phyloP scores from a whole-genome alignment of 1,284 basidiomycete species.

The Ustilago trichophora region DNA sequence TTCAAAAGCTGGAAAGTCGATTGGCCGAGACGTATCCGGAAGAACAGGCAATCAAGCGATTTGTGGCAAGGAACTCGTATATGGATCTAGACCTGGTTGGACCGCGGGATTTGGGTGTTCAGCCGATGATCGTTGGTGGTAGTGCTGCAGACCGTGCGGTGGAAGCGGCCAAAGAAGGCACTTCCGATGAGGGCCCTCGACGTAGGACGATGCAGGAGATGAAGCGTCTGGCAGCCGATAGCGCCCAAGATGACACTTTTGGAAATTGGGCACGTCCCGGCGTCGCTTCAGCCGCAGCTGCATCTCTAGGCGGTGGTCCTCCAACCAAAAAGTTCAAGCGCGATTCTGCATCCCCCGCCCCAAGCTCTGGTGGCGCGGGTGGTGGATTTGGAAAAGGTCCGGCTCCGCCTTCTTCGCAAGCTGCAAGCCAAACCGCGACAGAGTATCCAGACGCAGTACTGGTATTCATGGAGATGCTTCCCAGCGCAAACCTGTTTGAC shows the following conservation, averaged over 20 bases:
- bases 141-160: slow-evolving; percentile 49
- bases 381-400: background rate
- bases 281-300: slow-evolving; percentile 57
- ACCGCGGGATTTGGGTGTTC: slow-evolving; percentile 82
- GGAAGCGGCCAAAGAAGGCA: slow-evolving; percentile 24
- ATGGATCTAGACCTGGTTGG: slow-evolving; percentile 88
- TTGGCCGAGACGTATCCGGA: slow-evolving; percentile 86
- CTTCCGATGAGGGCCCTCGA: slow-evolving; percentile 42
- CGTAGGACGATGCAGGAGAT: slow-evolving; percentile 56
- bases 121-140: slow-evolving; percentile 15
- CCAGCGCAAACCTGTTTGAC: slow-evolving; percentile 44
- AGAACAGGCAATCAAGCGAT: slow-evolving; percentile 87
- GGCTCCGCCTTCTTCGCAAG: no score
- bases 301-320: no score
- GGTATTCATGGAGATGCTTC: slow-evolving; percentile 53
- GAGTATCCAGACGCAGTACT: slow-evolving; percentile 48
- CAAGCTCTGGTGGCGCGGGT: background rate
- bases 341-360: slow-evolving; percentile 68
- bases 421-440: no score
- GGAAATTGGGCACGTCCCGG: slow-evolving; percentile 37
- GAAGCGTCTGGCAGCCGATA: slow-evolving; percentile 49
- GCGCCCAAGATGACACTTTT: slow-evolving; percentile 65
- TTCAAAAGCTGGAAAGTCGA: slow-evolving; percentile 86
- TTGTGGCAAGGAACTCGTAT: slow-evolving; percentile 89
- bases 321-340: slow-evolving; percentile 64